These are phyloP conservation scores for Pythium guiyangense DNA, from an alignment of 352 stramenopile genomes.

Conservation along the genomic window DNA sequence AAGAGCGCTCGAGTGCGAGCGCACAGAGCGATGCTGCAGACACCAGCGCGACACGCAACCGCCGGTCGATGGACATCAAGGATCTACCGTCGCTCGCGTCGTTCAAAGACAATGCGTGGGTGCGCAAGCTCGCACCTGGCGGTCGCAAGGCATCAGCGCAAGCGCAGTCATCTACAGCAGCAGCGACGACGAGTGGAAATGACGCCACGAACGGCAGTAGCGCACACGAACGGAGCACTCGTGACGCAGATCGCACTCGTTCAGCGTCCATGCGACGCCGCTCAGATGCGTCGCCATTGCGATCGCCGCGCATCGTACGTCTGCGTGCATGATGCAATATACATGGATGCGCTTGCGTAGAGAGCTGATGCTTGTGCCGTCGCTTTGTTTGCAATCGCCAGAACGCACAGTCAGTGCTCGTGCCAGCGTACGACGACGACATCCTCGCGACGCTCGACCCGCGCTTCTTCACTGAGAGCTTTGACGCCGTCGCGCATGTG, in stretches of 20 bases:
- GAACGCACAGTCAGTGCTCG: constrained; percentile 40
- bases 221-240: background rate
- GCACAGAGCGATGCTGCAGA: too few species aligned
- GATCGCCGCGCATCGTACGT: constrained; percentile 31
- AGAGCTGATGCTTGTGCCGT: background rate
- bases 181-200: constrained; percentile 10
- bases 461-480: constrained; percentile 78
- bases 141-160: constrained; percentile 22
- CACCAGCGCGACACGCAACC: background rate
- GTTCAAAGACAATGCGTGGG: constrained; percentile 67
- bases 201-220: constrained; percentile 2
- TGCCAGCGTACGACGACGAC: constrained; percentile 61
- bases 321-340: background rate
- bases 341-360: background rate
- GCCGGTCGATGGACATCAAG: constrained; percentile 41
- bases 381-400: background rate
- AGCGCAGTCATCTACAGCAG: background rate
- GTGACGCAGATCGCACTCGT: background rate
- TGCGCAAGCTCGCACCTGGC: constrained; percentile 36
- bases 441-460: constrained; percentile 67
- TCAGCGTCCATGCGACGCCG: constrained; percentile 16
- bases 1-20: too few species aligned
- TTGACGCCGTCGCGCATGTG: constrained; percentile 63
- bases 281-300: constrained; percentile 26
- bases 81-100: constrained; percentile 38